A percentile compares a stretch with the other conserved stretches of the same genome.
Evolutionary conservation across 148 eudicot species (phyloP).

Genomic region (Rhododendron simsii): DNA sequence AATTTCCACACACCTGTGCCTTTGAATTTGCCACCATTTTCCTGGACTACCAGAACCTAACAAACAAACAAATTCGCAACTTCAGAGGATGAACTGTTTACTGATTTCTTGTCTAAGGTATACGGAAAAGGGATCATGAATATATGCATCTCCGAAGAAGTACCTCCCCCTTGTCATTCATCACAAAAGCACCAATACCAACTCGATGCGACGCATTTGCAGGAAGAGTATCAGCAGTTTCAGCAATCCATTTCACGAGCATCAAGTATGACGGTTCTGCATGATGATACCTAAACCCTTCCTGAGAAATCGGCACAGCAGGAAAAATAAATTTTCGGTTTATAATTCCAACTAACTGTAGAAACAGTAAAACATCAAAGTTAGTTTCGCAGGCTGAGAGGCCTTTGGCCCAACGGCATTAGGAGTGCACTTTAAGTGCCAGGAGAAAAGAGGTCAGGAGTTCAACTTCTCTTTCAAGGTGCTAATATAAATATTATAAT

Average conservation of each 20-base stretch:
- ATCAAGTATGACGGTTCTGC: conserved; percentile 68
- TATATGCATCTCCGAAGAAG: neutral
- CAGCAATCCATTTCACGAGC: conserved; percentile 67
- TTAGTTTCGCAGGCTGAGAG: neutral
- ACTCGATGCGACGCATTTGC: conserved; percentile 65
- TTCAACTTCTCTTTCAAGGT: neutral
- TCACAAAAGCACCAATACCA: conserved; percentile 67
- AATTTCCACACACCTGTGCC: conserved; percentile 51
- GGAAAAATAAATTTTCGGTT: neutral
- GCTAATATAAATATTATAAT: too few relatives aligned
- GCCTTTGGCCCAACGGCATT: neutral
- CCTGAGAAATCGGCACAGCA: conserved; percentile 29
- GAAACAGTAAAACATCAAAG: neutral
- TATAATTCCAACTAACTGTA: neutral
- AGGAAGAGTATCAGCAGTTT: conserved; percentile 35
- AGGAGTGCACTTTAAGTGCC: neutral
- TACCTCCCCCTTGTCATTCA: conserved; percentile 61
- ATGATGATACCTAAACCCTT: conserved; percentile 77
- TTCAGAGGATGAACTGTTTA: neutral
- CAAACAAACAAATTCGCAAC: neutral
- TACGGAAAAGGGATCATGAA: neutral
- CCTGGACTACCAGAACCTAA: neutral
- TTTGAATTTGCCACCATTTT: conserved; percentile 1
- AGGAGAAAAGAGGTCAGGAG: neutral
- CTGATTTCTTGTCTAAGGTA: neutral